Evolutionary conservation across 2,329 filamentous ascomycete species (phyloP), one percentile per base, ranked within the genome.

Genomic region (Aspergillus hortae): DNA sequence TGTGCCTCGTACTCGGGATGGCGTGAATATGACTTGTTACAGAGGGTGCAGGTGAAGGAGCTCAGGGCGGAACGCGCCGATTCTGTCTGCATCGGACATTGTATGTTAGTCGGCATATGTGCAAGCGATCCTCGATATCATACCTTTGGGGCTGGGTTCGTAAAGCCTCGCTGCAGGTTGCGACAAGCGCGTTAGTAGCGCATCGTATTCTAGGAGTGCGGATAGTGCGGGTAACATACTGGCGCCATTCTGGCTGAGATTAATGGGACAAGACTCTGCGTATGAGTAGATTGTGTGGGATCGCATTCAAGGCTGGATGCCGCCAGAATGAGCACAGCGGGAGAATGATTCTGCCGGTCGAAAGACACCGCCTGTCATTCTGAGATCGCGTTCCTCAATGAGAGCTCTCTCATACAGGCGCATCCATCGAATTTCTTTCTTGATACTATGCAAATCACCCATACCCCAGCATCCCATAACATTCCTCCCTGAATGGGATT

Each of bases 1-100:
- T 99, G 94, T 6, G 92, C 88, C 72, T 97, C 92, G 70, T 95
- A 96, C 70, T 97, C 92, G 67, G 95, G 92, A 80, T 95, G 92
- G 51, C 94, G 90, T 1, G 87, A 85, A 74, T 97, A 99, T 63
- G 92, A 92, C 75, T 97, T 97, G 58, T 88, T 85, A 77, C 94
- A 97, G 49, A 97, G 83, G 38, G 86, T 83, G 77, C 84, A 95
- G 75, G 89, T 91, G 74, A 95, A 94, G 32, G 88, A 85, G 65
- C 86, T 88, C 45, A 89, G 79, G 14, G 89, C 89, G 64, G 89
- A 87, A 56, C 89, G 86, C 7, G 89, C 90, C 50, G 76, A 80
- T 56, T 83, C 80, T 30, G 81, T 85, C 65, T 80, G 55, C 14
- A 4, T 11, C 27, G 14, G 32, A 14, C 12, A 23, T 27, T 19